Percentiles rank a stretch among this genome's conserved stretches.
Conservation (phyloP, 2,329 filamentous ascomycete genomes). For the Trichoderma semiorbis region DNA sequence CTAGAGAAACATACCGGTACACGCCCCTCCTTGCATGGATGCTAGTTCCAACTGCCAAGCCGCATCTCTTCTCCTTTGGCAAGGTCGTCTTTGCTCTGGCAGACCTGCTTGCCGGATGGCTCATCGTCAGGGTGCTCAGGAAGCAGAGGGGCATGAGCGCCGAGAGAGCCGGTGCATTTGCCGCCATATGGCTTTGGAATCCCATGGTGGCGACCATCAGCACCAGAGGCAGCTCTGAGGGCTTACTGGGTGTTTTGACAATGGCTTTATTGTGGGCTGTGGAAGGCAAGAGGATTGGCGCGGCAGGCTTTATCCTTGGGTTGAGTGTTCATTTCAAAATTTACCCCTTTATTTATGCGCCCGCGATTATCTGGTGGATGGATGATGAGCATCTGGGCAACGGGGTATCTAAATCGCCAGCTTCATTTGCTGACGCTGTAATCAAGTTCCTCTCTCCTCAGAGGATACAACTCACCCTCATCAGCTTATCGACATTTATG, state of each 20-base stretch:
- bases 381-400: slow-evolving; percentile 49
- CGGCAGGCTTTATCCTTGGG: slow-evolving; percentile 75
- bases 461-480: slow-evolving; percentile 56
- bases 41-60: slow-evolving; percentile 68
- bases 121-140: slow-evolving; percentile 51
- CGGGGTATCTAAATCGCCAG: not conserved
- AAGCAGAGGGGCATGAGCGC: slow-evolving; percentile 42
- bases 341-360: slow-evolving; percentile 94
- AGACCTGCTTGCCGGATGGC: slow-evolving; percentile 80
- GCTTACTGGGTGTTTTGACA: slow-evolving; percentile 80
- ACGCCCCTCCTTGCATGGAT: slow-evolving; percentile 92
- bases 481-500: slow-evolving; percentile 70
- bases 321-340: slow-evolving; percentile 96
- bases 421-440: slow-evolving; percentile 26
- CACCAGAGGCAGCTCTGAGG: slow-evolving; percentile 90
- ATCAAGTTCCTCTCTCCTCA: slow-evolving; percentile 48
- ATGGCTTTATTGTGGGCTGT: slow-evolving; percentile 81
- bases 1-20: slow-evolving; percentile 92
- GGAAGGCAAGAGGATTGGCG: slow-evolving; percentile 53
- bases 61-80: slow-evolving; percentile 72
- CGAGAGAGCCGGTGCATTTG: slow-evolving; percentile 66
- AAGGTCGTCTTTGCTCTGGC: slow-evolving; percentile 82
- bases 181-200: slow-evolving; percentile 89
- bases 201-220: slow-evolving; percentile 98
- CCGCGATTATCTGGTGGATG: slow-evolving; percentile 77